phyloP scores from a whole-genome alignment of 495 filamentous ascomycete species.

The Chaetomidium leptoderma region DNA sequence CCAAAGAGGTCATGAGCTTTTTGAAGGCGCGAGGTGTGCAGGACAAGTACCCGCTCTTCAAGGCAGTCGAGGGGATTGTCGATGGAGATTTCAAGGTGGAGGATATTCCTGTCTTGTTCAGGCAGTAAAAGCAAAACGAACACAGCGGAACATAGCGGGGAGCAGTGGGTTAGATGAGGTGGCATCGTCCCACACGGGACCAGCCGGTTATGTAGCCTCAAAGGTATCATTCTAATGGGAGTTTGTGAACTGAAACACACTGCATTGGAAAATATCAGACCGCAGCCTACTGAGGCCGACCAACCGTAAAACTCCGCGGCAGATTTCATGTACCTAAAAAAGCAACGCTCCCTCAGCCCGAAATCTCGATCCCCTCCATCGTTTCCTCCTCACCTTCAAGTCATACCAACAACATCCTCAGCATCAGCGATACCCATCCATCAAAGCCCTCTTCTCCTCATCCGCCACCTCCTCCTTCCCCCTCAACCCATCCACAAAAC shows the following conservation, averaged over 20 bases:
- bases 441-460: constrained; percentile 27
- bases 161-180: neutral
- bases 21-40: constrained; percentile 72
- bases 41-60: constrained; percentile 86
- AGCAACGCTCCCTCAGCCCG: too few relatives aligned
- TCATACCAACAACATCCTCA: neutral
- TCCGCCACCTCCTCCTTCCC: constrained; percentile 16
- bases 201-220: neutral
- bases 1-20: constrained; percentile 84
- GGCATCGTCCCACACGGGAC: constrained; percentile 20
- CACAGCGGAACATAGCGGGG: too few relatives aligned
- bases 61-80: constrained; percentile 68
- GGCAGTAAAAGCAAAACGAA: constrained; percentile 32
- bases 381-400: neutral
- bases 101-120: constrained; percentile 57
- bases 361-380: too few relatives aligned
- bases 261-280: neutral
- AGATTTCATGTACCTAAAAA: too few relatives aligned
- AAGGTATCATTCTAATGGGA: constrained; percentile 1
- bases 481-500: constrained; percentile 3
- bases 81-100: constrained; percentile 56
- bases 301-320: neutral
- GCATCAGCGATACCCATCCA: constrained; percentile 5
- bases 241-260: neutral
- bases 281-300: neutral